Conservation (phyloP, 768 basidiomycete genomes). For the Chalciporus piperatus region DNA sequence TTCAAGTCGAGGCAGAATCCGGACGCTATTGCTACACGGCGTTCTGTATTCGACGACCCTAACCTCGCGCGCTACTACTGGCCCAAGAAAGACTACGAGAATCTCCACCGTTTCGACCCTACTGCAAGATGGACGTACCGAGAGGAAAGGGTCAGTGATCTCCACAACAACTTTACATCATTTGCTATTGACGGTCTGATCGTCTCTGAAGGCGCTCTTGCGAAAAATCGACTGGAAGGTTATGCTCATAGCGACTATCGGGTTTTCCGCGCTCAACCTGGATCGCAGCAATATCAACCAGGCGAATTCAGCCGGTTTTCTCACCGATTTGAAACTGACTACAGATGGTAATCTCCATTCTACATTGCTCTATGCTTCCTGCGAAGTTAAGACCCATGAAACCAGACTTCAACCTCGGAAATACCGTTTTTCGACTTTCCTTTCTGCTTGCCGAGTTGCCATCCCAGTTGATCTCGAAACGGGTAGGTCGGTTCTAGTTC, state of each 20-base stretch:
- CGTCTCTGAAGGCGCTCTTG: constrained; percentile 38
- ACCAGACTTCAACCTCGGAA: constrained; percentile 55
- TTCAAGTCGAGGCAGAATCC: no score
- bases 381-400: not conserved
- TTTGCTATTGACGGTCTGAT: not conserved
- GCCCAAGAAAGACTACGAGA: constrained; percentile 54
- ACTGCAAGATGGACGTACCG: constrained; percentile 56
- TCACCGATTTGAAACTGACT: constrained; percentile 53
- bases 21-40: no score
- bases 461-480: constrained; percentile 60
- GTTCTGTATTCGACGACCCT: no score
- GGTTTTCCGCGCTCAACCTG: constrained; percentile 55
- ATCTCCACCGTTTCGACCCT: constrained; percentile 54
- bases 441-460: constrained; percentile 59
- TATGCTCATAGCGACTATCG: constrained; percentile 53
- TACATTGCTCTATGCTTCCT: not conserved
- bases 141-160: constrained; percentile 44
- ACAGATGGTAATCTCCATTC: constrained; percentile 38
- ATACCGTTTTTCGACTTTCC: constrained; percentile 48
- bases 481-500: constrained; percentile 30
- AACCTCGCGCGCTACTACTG: constrained; percentile 20
- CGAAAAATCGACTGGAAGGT: constrained; percentile 62
- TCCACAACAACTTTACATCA: not conserved
- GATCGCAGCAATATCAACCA: constrained; percentile 54
- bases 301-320: constrained; percentile 57